Percentiles rank a stretch among this genome's conserved stretches.
Evolutionary conservation across 305 asterid species (phyloP).

Genomic region (Fraxinus baroniana): DNA sequence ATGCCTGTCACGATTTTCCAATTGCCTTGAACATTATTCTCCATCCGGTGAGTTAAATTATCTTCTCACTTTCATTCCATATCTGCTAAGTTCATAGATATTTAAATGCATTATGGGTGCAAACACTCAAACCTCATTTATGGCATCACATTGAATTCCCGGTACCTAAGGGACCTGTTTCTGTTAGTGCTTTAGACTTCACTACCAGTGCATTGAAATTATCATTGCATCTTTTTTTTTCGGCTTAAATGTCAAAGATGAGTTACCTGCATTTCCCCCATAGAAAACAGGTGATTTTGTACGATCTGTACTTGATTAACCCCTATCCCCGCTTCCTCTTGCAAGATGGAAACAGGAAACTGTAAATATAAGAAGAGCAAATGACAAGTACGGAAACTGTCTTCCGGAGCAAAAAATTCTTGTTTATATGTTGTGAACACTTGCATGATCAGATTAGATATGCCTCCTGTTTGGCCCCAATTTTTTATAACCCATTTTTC

Average conservation of each 20-base stretch:
- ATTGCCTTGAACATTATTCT: background rate
- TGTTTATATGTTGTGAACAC: background rate
- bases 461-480: too few relatives aligned
- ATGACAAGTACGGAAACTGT: background rate
- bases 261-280: background rate
- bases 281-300: background rate
- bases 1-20: background rate
- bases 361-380: background rate
- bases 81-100: background rate
- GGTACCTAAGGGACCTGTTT: background rate
- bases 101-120: background rate
- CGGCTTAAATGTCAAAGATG: background rate
- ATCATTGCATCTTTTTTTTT: background rate
- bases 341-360: background rate
- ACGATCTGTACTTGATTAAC: background rate
- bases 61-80: background rate
- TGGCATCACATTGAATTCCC: background rate
- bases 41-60: background rate
- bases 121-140: background rate
- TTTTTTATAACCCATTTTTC: too few relatives aligned
- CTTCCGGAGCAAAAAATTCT: background rate
- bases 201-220: background rate
- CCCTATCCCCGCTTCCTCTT: background rate
- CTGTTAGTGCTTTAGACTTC: background rate
- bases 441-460: background rate